Percentiles rank a stretch among this genome's conserved stretches.
These are phyloP conservation scores for Luvunga scandens DNA, from an alignment of 345 rosid species.

Conservation along the genomic window DNA sequence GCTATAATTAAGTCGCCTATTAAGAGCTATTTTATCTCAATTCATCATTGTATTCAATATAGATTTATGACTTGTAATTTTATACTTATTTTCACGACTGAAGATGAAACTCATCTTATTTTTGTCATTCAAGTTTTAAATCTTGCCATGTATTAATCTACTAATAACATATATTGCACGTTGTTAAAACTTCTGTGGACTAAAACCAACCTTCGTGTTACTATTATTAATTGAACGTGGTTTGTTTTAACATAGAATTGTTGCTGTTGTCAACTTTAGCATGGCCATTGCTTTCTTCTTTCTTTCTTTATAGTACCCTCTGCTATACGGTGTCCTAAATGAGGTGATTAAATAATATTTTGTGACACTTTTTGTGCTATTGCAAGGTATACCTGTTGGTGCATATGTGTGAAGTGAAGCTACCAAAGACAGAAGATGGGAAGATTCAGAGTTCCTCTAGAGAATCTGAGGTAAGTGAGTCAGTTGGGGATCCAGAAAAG, in stretches of 20 bases:
- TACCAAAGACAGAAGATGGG: slow-evolving; percentile 20
- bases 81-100: not conserved
- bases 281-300: not conserved
- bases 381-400: slow-evolving; percentile 63
- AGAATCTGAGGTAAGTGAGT: slow-evolving; percentile 24
- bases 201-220: not conserved
- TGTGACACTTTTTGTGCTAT: slow-evolving; percentile 10
- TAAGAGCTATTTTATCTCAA: not conserved
- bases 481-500: slow-evolving; percentile 23
- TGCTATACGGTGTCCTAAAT: not conserved
- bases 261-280: not conserved
- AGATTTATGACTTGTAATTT: not conserved
- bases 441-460: slow-evolving; percentile 20
- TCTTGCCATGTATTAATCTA: not conserved
- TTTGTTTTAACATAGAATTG: not conserved
- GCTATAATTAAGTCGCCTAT: no score
- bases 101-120: not conserved
- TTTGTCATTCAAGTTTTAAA: not conserved
- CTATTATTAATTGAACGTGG: not conserved
- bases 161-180: not conserved
- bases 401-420: slow-evolving; percentile 48
- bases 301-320: not conserved
- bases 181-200: not conserved
- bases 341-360: slow-evolving; percentile 11
- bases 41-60: not conserved